phyloP scores from a whole-genome alignment of 805 yeast genomes.

The Metschnikowia cerradonensis region DNA sequence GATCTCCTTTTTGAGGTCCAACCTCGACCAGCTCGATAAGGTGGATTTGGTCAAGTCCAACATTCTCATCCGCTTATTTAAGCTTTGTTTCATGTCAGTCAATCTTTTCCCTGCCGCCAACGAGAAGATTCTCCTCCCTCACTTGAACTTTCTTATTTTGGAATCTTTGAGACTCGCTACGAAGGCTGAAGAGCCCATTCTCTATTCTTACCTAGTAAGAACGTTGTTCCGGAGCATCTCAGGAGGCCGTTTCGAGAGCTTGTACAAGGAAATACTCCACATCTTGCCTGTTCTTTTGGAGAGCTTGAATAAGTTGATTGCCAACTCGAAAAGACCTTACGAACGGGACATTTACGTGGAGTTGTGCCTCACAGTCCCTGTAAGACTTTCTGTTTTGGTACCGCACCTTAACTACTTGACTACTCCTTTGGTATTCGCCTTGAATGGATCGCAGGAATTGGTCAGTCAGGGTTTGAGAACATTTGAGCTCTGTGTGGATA shows the following conservation, averaged over 20 bases:
- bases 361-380: constrained; percentile 92
- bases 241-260: constrained; percentile 91
- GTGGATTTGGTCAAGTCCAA: constrained; percentile 73
- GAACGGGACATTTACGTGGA: constrained; percentile 95
- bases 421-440: constrained; percentile 86
- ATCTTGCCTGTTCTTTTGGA: constrained; percentile 81
- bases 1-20: constrained; percentile 68
- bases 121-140: constrained; percentile 85
- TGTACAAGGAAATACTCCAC: constrained; percentile 92
- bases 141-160: constrained; percentile 76
- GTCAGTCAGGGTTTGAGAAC: constrained; percentile 94
- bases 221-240: constrained; percentile 91
- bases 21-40: constrained; percentile 75
- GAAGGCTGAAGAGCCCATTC: constrained; percentile 83
- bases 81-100: constrained; percentile 92
- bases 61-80: constrained; percentile 80
- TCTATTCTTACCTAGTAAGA: constrained; percentile 82
- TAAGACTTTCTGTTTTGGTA: constrained; percentile 84
- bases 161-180: constrained; percentile 77
- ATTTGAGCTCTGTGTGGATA: constrained; percentile 91
- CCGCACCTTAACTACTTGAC: constrained; percentile 87
- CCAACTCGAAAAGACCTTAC: constrained; percentile 79
- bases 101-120: constrained; percentile 84
- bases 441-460: constrained; percentile 85
- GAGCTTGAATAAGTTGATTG: constrained; percentile 75